Evolutionary conservation across 257 asterid species (phyloP), one percentile per base, ranked within the genome.

Genomic region (Solanum clarkiae): DNA sequence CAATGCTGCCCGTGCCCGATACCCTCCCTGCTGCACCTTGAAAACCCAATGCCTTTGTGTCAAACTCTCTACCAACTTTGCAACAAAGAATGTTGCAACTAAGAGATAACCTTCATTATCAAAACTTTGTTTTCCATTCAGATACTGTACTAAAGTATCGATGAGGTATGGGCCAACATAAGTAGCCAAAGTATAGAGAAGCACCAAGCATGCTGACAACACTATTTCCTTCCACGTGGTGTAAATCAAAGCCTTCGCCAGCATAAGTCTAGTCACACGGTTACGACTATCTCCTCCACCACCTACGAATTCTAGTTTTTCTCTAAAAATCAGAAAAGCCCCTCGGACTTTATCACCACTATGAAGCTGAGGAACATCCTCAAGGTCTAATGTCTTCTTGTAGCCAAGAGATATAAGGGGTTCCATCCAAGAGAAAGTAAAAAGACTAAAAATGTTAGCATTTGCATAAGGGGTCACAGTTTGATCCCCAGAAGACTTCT

Each of bases 341-440:
- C 92, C 94, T 85, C 90, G 86, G 32, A 90, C 93, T 74, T 91
- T 93, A 84, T 96, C 98, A 2, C 87, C 54, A 44, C 45, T 29
- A 26, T 74, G 85, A 44, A 96, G 94, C 88, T 95, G 98, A 89
- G 99, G 99, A 79, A 95, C 93, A 90, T 96, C 99, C 92, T 95
- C 93, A 16, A 94, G 95, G 97, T 94, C 90, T 89, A 96, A 80
- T 0, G 92, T 84, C 87, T 87, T 96, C 86, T 86, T 94, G 89
- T 87, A 84, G 55, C 99, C 98, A 55, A 84, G 88, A 65, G 97
- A 88, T 70, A 96, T 86, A 68, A 96, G 87, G 77, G 98, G 91
- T 59, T 90, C 45, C 87, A 94, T 89, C 99, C 98, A 96, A 36
- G 98, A 90, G 91, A 94, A 96, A 68, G 93, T 87, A 63, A 96